Conservation (phyloP, 257 asterid genomes). For the Solanum rostratum region DNA sequence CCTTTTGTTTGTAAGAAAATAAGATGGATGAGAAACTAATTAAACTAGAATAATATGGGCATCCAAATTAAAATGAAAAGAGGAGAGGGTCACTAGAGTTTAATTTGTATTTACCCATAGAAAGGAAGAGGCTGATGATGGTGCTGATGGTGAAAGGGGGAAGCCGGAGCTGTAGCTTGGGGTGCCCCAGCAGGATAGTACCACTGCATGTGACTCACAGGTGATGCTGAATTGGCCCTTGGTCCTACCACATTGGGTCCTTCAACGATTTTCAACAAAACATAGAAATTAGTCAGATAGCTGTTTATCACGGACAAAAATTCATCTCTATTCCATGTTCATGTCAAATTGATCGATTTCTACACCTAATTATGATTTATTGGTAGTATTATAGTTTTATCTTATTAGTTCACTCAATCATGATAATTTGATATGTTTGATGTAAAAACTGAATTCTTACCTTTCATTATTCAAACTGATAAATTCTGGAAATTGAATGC, state of each 20-base stretch:
- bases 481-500: not conserved
- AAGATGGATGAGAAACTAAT: not conserved
- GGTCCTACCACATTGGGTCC: conserved; percentile 62
- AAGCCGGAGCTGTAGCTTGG: conserved; percentile 20
- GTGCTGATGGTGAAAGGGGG: conserved; percentile 44
- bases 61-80: not conserved
- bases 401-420: not conserved
- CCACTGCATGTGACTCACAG: conserved; percentile 63
- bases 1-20: not conserved
- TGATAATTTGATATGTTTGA: not conserved
- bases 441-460: not conserved
- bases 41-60: not conserved
- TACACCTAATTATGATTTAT: not conserved
- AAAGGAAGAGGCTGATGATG: conserved; percentile 61
- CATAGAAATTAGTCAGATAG: not conserved
- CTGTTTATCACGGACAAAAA: not conserved
- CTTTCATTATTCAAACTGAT: not conserved
- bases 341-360: not conserved
- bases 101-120: conserved; percentile 36
- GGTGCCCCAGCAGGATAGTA: conserved; percentile 48
- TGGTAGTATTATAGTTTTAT: not conserved
- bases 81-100: not conserved
- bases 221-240: conserved; percentile 41
- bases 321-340: not conserved
- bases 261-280: not conserved